Conservation (phyloP, 1,139 yeast genomes). For the Saccharomycopsis crataegensis region DNA sequence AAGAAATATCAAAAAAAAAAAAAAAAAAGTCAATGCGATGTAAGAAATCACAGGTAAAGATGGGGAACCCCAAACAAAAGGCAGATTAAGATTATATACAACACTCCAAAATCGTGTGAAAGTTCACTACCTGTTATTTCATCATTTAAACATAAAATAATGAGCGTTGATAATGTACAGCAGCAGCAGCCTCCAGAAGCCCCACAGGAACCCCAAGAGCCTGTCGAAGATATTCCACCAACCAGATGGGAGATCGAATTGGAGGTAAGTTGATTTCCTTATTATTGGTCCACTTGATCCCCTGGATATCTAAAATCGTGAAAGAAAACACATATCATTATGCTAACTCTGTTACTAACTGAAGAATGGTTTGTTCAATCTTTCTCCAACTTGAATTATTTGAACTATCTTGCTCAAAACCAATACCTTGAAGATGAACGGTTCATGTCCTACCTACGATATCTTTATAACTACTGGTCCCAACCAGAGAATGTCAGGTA, state of each 20-base stretch:
- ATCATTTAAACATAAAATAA: no score
- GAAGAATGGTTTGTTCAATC: constrained; percentile 57
- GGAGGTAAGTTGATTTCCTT: constrained; percentile 35
- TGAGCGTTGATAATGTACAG: neutral
- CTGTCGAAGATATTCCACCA: constrained; percentile 35
- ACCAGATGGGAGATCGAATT: constrained; percentile 77
- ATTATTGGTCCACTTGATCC: neutral
- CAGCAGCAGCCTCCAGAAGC: neutral
- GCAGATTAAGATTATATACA: no score
- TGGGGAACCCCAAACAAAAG: no score
- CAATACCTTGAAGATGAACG: constrained; percentile 54
- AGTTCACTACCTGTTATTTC: no score
- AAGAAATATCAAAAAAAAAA: no score
- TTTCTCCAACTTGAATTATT: constrained; percentile 69
- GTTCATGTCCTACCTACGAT: constrained; percentile 57
- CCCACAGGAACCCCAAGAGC: neutral
- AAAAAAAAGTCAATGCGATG: no score
- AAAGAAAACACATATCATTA: neutral
- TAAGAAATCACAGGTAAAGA: no score
- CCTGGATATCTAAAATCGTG: neutral
- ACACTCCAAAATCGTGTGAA: no score
- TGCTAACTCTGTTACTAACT: neutral
- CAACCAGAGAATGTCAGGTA: constrained; percentile 52
- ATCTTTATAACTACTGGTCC: constrained; percentile 65
- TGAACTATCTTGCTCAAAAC: constrained; percentile 68